Evolutionary conservation across 139 green algal genomes (phyloP).

Genomic region (Trebouxia sp.): DNA sequence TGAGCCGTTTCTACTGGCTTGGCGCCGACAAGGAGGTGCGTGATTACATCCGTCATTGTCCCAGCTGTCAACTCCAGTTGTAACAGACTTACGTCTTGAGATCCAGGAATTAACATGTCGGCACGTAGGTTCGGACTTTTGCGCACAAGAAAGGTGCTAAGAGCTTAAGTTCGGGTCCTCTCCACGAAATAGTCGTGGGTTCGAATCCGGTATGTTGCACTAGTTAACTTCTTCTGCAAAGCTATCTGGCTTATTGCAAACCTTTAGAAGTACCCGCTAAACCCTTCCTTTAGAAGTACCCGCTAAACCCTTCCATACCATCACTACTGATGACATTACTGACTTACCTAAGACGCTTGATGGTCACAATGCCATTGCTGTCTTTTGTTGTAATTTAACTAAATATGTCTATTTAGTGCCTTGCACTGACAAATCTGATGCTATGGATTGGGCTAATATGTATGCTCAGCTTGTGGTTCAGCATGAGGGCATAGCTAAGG

Average conservation of each 20-base stretch:
- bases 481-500: too few species aligned
- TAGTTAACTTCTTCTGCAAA: background rate
- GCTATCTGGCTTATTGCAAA: background rate
- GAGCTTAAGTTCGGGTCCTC: too few species aligned
- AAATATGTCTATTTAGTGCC: conserved; percentile 7
- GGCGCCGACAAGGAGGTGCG: background rate
- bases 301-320: background rate
- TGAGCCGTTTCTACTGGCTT: background rate
- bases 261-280: background rate
- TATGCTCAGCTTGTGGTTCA: too few species aligned
- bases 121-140: too few species aligned
- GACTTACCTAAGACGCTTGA: background rate
- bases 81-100: too few species aligned
- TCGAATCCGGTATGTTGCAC: too few species aligned
- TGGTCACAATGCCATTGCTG: background rate
- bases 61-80: background rate
- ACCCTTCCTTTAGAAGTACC: background rate
- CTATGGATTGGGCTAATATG: too few species aligned
- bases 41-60: background rate
- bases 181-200: too few species aligned
- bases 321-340: conserved; percentile 9
- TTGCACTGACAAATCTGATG: too few species aligned
- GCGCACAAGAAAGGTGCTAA: too few species aligned
- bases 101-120: too few species aligned
- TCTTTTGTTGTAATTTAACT: background rate